These are phyloP conservation scores for Annulohypoxylon nitens DNA, from an alignment of 495 filamentous ascomycete species.

Conservation along the genomic window DNA sequence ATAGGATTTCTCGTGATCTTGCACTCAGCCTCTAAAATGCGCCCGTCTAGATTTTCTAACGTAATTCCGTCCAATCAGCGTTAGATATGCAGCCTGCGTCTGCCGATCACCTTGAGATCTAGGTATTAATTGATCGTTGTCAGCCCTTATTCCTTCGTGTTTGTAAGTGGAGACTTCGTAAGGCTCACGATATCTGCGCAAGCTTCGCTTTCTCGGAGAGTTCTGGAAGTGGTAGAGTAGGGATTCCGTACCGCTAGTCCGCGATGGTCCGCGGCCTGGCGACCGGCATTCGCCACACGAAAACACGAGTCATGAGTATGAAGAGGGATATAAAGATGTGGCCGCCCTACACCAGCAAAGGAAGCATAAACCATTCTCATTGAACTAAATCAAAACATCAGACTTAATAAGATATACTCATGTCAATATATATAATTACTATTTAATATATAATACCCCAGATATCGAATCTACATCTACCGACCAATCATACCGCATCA, in stretches of 20 bases:
- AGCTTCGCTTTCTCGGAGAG: neutral
- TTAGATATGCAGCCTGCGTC: neutral
- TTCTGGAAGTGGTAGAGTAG: neutral
- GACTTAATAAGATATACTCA: slow-evolving; percentile 14
- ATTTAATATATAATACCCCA: slow-evolving; percentile 13
- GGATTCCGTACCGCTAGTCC: slow-evolving; percentile 9
- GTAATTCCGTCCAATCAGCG: slow-evolving; percentile 23
- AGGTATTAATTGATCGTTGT: neutral
- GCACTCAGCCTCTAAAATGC: slow-evolving; percentile 24
- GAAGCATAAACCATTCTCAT: neutral
- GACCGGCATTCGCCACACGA: slow-evolving; percentile 3
- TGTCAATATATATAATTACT: slow-evolving; percentile 1
- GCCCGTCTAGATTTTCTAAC: neutral
- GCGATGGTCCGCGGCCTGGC: neutral
- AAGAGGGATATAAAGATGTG: slow-evolving; percentile 18
- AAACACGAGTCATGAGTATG: neutral
- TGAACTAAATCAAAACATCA: slow-evolving; percentile 1
- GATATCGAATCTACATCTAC: slow-evolving; percentile 1
- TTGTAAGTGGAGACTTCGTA: slow-evolving; percentile 20
- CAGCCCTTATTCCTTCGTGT: slow-evolving; percentile 32
- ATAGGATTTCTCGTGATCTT: slow-evolving; percentile 27
- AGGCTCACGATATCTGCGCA: slow-evolving; percentile 18
- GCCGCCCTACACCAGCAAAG: slow-evolving; percentile 8
- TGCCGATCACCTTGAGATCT: slow-evolving; percentile 25
- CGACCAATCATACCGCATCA: neutral